These are phyloP conservation scores for Metschnikowia sp. DNA, from an alignment of 805 yeast genomes.

Conservation along the genomic window DNA sequence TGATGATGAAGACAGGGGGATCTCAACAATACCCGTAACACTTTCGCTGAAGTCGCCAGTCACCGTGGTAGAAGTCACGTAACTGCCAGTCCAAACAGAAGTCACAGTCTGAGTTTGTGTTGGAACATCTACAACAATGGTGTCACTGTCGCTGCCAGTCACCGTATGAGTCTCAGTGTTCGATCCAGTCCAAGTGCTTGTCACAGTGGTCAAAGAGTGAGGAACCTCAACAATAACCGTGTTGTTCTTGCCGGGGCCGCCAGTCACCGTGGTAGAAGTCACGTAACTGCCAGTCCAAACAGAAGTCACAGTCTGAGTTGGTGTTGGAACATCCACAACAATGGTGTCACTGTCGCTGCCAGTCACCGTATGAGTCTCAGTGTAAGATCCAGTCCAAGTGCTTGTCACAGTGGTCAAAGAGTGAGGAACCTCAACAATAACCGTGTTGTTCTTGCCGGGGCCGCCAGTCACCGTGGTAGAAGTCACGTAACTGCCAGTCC, in stretches of 20 bases:
- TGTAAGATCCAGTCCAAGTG: too few species aligned
- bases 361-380: too few species aligned
- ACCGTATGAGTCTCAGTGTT: slow-evolving; percentile 6
- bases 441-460: background rate
- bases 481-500: too few species aligned
- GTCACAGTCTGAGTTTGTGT: slow-evolving; percentile 8
- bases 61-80: background rate
- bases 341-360: too few species aligned
- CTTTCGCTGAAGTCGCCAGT: slow-evolving; percentile 8
- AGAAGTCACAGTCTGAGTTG: too few species aligned
- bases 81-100: slow-evolving; percentile 6
- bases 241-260: too few species aligned
- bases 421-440: background rate
- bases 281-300: too few species aligned
- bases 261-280: too few species aligned
- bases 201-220: background rate
- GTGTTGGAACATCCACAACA: too few species aligned
- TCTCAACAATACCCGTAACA: slow-evolving; percentile 12
- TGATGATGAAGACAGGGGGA: slow-evolving; percentile 1
- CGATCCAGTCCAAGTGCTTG: slow-evolving; percentile 11
- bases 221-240: too few species aligned
- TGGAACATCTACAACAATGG: slow-evolving; percentile 13
- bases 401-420: too few species aligned
- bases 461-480: too few species aligned
- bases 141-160: background rate